phyloP scores from a whole-genome alignment of 2,329 filamentous ascomycete genomes.

The Venturiaceae sp. region DNA sequence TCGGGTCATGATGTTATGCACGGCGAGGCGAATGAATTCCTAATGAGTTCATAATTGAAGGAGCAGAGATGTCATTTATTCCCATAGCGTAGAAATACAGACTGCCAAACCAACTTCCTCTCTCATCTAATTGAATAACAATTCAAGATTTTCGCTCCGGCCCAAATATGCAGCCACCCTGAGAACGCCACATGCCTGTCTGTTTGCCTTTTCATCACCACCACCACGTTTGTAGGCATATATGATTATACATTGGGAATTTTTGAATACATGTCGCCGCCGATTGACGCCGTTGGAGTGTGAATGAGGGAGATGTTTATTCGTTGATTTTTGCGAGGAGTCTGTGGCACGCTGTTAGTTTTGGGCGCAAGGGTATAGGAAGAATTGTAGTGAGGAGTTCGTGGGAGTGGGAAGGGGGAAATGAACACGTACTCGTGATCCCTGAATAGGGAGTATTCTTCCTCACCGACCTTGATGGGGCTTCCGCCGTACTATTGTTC shows the following conservation, averaged over 20 bases:
- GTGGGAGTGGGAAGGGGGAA: background rate
- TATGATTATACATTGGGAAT: background rate
- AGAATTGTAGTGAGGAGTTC: constrained; percentile 4
- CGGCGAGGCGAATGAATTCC: background rate
- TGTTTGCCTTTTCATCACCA: background rate
- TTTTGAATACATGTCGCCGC: background rate
- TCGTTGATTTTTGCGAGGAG: constrained; percentile 99
- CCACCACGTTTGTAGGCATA: background rate
- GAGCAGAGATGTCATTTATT: background rate
- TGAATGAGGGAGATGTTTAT: constrained; percentile 37
- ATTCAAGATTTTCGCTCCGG: background rate
- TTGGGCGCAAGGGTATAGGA: too few species aligned
- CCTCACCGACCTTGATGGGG: constrained; percentile 93
- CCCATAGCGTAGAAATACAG: background rate
- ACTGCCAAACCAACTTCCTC: background rate
- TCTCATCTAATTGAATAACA: background rate
- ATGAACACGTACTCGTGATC: constrained; percentile 80
- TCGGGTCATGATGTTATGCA: background rate
- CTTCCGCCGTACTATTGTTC: constrained; percentile 74
- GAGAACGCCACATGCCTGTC: too few species aligned
- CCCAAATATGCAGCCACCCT: background rate
- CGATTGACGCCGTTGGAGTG: background rate
- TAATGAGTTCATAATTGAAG: background rate
- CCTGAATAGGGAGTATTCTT: constrained; percentile 92
- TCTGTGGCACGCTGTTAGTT: too few species aligned